These are phyloP conservation scores for Sporothrix pallida DNA, from an alignment of 2,329 filamentous ascomycete genomes.

Conservation along the genomic window DNA sequence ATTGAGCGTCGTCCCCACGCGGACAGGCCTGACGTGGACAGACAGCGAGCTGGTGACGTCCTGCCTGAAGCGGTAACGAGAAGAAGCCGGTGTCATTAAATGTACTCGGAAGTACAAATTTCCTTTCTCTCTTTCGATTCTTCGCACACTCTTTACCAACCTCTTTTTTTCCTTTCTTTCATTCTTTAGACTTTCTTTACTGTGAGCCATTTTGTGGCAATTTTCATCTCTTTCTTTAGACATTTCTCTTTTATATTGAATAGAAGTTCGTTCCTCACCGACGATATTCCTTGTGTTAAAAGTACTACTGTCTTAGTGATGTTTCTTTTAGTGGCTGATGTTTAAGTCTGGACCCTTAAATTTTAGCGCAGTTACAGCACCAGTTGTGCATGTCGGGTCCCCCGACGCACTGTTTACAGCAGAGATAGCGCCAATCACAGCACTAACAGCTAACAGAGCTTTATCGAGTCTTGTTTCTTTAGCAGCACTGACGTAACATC, in stretches of 20 bases:
- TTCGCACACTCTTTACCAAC: neutral
- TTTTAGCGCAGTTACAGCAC: no score
- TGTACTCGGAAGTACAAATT: neutral
- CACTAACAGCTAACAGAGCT: no score
- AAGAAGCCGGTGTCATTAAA: neutral
- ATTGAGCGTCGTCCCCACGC: slow-evolving; percentile 40
- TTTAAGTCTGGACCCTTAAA: no score
- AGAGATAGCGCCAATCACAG: no score
- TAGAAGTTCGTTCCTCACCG: neutral
- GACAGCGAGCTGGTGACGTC: slow-evolving; percentile 36
- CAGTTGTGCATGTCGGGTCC: no score
- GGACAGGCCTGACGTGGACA: slow-evolving; percentile 38
- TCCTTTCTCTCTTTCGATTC: neutral
- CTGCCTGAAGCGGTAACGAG: slow-evolving; percentile 31
- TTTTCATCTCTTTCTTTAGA: no score
- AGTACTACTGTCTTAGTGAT: no score
- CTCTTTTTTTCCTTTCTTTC: neutral
- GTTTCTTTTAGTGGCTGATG: no score
- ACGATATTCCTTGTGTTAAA: neutral
- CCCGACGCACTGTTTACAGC: no score
- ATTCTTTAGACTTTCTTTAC: neutral
- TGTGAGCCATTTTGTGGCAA: neutral
- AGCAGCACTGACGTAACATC: neutral
- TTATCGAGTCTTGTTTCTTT: no score
- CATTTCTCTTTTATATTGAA: neutral